Conservation (phyloP, 2,329 filamentous ascomycete genomes). For the Cytospora schulzeri region DNA sequence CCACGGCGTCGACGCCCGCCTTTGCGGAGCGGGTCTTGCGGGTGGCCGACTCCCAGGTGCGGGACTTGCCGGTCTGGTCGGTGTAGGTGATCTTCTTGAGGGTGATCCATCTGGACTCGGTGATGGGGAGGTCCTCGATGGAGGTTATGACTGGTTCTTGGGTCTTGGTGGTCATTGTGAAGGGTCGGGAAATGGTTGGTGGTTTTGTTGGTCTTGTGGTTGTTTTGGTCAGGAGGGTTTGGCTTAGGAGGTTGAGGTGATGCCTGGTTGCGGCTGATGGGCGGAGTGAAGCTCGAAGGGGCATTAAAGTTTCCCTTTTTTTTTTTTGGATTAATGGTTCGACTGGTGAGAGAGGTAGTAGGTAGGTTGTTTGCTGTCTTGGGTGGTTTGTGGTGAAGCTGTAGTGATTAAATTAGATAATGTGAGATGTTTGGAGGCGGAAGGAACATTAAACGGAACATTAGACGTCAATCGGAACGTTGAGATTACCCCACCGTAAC, state of each 20-base stretch:
- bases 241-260: constrained; percentile 11
- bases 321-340: neutral
- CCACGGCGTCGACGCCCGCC: constrained; percentile 61
- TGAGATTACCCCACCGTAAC: neutral
- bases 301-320: neutral
- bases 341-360: neutral
- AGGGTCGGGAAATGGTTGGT: constrained; percentile 11
- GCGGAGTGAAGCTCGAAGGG: neutral
- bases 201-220: neutral
- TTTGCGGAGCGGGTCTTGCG: constrained; percentile 56
- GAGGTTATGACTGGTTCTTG: constrained; percentile 50
- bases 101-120: constrained; percentile 59
- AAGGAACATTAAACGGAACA: neutral
- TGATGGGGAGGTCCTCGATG: constrained; percentile 49
- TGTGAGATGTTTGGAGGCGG: too few relatives aligned
- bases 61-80: constrained; percentile 55
- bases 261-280: constrained; percentile 7
- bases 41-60: constrained; percentile 63
- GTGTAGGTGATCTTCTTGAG: constrained; percentile 59
- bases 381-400: neutral
- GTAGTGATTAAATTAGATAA: neutral
- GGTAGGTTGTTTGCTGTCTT: neutral
- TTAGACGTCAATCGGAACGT: neutral
- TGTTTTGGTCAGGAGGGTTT: neutral
- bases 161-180: constrained; percentile 42